phyloP scores from a whole-genome alignment of 139 green algal genomes.

The Parachlorella kessleri region DNA sequence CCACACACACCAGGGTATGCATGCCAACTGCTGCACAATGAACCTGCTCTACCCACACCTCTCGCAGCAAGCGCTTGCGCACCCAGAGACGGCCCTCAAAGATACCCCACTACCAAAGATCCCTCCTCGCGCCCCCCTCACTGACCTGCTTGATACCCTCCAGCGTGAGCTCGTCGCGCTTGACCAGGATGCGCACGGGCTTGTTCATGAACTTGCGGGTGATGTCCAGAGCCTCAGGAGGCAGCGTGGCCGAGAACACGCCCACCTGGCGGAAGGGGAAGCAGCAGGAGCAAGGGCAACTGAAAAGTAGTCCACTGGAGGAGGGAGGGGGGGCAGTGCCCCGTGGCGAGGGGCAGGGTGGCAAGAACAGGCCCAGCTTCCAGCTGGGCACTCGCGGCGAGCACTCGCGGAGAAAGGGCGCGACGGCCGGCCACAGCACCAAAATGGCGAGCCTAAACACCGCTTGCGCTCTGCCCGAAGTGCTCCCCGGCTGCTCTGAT shows the following conservation, averaged over 20 bases:
- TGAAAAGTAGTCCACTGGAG: background rate
- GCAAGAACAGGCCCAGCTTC: too few species aligned
- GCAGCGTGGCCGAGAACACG: constrained; percentile 99
- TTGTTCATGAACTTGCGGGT: constrained; percentile 99
- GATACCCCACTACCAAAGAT: background rate
- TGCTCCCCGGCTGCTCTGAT: too few species aligned
- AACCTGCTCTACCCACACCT: background rate
- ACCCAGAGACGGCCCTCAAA: too few species aligned
- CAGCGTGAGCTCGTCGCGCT: constrained; percentile 99
- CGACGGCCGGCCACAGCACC: too few species aligned
- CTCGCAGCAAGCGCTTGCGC: too few species aligned
- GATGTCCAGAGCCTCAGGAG: constrained; percentile 98
- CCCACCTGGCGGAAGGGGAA: constrained; percentile 76
- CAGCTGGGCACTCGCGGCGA: too few species aligned
- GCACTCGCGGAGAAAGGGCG: too few species aligned
- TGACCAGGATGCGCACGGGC: constrained; percentile 99
- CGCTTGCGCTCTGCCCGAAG: too few species aligned
- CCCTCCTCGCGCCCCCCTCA: constrained; percentile 67
- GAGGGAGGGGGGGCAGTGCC: background rate
- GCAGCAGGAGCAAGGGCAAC: too few species aligned
- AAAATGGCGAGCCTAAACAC: too few species aligned
- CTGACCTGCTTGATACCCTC: constrained; percentile 99
- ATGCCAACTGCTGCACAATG: background rate
- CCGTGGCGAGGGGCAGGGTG: too few species aligned
- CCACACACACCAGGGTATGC: background rate